A percentile compares a stretch with the other conserved stretches of the same genome.
These are phyloP conservation scores for Penicillium sp. DNA, from an alignment of 2,329 filamentous ascomycete genomes.

Conservation along the genomic window DNA sequence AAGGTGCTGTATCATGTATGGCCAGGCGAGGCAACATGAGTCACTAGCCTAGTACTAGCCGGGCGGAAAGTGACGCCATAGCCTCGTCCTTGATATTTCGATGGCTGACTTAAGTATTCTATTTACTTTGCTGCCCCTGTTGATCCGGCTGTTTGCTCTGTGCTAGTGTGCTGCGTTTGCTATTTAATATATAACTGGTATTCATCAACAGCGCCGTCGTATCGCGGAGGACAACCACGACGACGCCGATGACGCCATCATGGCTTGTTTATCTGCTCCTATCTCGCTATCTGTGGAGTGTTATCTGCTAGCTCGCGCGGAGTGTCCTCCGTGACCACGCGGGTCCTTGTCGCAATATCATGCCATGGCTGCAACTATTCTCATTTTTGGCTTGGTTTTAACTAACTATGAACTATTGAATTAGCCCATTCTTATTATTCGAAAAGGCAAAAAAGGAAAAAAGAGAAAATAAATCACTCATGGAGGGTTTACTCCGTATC, in stretches of 20 bases:
- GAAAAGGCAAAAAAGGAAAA: no score
- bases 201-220: no score
- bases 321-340: no score
- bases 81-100: neutral
- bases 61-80: slow-evolving; percentile 6
- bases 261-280: neutral
- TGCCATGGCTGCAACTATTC: no score
- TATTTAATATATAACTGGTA: neutral
- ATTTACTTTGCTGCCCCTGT: neutral
- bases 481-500: neutral
- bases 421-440: no score
- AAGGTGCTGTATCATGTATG: no score
- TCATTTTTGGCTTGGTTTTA: no score
- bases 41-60: neutral
- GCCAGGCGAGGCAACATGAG: neutral
- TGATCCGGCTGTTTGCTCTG: neutral
- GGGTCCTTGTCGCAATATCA: no score
- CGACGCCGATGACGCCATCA: slow-evolving; percentile 7
- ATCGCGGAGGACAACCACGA: neutral
- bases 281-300: neutral
- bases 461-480: no score
- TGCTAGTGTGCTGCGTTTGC: no score
- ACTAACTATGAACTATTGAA: no score
- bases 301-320: neutral
- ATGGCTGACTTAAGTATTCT: neutral